phyloP scores from a whole-genome alignment of 805 yeast genomes.

The Wickerhamiella vanderwaltii region DNA sequence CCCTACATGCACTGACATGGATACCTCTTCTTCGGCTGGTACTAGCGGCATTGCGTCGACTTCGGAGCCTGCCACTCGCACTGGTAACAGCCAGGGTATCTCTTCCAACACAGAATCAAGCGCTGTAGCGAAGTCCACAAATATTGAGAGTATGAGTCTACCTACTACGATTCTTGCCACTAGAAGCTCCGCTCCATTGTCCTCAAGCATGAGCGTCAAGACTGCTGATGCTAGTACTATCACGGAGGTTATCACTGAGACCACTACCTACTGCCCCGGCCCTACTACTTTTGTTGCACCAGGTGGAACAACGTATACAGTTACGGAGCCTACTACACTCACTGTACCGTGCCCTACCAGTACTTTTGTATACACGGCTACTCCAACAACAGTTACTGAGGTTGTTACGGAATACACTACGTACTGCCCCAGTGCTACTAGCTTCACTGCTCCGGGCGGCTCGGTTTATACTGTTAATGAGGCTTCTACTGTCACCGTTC shows the following conservation, averaged over 20 bases:
- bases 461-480: slow-evolving; percentile 61
- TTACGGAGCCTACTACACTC: slow-evolving; percentile 5
- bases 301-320: not conserved
- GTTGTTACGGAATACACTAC: slow-evolving; percentile 10
- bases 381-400: not conserved
- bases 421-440: slow-evolving; percentile 59
- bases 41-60: too few relatives aligned
- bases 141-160: too few relatives aligned
- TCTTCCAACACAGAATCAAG: too few relatives aligned
- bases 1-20: too few relatives aligned
- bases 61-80: too few relatives aligned
- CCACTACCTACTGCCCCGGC: slow-evolving; percentile 42
- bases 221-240: not conserved
- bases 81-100: too few relatives aligned
- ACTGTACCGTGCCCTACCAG: slow-evolving; percentile 6
- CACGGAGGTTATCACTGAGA: slow-evolving; percentile 3
- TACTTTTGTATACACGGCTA: slow-evolving; percentile 17
- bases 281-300: not conserved
- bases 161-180: too few relatives aligned
- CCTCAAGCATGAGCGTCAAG: too few relatives aligned
- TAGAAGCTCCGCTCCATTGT: too few relatives aligned
- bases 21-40: too few relatives aligned
- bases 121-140: too few relatives aligned
- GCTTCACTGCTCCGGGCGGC: slow-evolving; percentile 45
- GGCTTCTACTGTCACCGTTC: slow-evolving; percentile 72